Evolutionary conservation across 2,329 filamentous ascomycete species (phyloP), one percentile per base, ranked within the genome.

Genomic region (Scedosporium apiospermum): DNA sequence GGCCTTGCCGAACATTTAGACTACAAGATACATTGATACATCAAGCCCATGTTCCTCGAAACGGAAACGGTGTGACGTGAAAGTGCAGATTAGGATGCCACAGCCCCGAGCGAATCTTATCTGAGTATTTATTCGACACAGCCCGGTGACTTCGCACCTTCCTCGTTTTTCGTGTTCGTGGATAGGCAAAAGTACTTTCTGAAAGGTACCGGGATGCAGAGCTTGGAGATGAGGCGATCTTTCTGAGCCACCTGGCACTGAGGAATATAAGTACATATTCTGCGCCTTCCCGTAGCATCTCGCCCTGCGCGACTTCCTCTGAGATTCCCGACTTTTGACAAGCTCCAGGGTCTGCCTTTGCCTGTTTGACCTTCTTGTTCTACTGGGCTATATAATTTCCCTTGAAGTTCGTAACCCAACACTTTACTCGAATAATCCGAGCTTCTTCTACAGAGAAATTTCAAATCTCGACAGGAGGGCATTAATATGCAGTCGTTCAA

Each of bases 401-500:
- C 34, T 1, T 38, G 12, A 49, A 49, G n/a, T 23, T 49, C 44
- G 7, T 18, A 9, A 18, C 14, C 6, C 16, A 49, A 16, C 16
- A 49, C 44, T 6, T 21, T 49, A 49, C 14, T 12, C 44, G 44
- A 49, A 21, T n/a, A 21, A 12, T 49, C 7, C 44, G 16, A 18
- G 16, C 44, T 10, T 6, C 6, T 21, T 1, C 44, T 21, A 18
- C 44, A 12, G 44, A 23, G 21, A 23, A 23, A 10, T 23, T n/a
- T 18, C 6, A 23, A 49, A 7, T 18, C 21, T n/a, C 21, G 14
- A 23, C 16, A n/a, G 21, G 21, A n/a, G n/a, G 44, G n/a, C 21
- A 18, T n/a, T 55, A 55, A 23, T 55, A 55, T 55, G 51, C 55
- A 58, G 55, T 16, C 55, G 27, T 41, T 58, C 21, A 72, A 76